phyloP scores from a whole-genome alignment of 345 rosid genomes.

The Adansonia digitata region DNA sequence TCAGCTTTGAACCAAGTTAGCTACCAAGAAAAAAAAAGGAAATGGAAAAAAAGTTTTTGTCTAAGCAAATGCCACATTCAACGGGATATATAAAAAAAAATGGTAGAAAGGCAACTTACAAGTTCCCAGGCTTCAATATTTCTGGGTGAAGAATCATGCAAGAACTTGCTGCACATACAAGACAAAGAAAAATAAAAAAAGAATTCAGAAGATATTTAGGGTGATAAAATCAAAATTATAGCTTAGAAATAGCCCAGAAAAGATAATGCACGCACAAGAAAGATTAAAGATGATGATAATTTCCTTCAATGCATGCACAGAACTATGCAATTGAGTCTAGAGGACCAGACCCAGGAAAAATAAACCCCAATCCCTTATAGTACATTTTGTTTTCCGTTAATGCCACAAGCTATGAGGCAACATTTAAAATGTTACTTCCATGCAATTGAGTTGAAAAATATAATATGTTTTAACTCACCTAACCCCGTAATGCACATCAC shows the following conservation, averaged over 20 bases:
- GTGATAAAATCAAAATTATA: background rate
- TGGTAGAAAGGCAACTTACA: slow-evolving; percentile 27
- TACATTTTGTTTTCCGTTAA: background rate
- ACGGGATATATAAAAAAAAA: background rate
- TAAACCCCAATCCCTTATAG: background rate
- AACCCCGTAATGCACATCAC: slow-evolving; percentile 63
- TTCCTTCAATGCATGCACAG: background rate
- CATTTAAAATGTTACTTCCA: slow-evolving; percentile 3
- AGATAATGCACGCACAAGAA: background rate
- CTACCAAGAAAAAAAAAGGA: background rate
- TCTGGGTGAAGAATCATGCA: slow-evolving; percentile 37
- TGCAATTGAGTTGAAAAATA: background rate
- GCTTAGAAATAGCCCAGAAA: background rate
- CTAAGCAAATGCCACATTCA: slow-evolving; percentile 3
- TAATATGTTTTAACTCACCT: slow-evolving; percentile 35
- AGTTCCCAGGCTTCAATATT: slow-evolving; percentile 79
- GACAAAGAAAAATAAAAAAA: background rate
- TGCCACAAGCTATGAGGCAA: background rate
- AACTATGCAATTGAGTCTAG: too few relatives aligned
- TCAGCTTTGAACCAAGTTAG: background rate
- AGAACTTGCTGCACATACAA: slow-evolving; percentile 42
- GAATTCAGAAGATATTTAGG: background rate
- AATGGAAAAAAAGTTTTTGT: background rate
- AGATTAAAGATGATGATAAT: background rate
- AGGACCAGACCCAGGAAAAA: background rate